Evolutionary conservation across 352 stramenopile genomes (phyloP).

Genomic region (Globisporangium nunn): DNA sequence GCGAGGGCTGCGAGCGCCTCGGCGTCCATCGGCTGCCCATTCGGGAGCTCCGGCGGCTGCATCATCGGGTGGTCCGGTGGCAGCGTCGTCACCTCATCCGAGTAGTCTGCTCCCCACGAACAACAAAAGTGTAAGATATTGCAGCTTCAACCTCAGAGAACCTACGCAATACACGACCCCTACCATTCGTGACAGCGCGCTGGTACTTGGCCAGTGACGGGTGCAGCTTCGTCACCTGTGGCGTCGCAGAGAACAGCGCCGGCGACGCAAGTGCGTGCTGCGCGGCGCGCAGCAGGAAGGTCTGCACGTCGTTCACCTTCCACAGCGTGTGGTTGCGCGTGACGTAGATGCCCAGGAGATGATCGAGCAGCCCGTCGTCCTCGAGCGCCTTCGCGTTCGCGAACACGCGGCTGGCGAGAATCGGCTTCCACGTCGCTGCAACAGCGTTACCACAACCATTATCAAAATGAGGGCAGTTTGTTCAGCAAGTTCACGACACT

Average conservation of each 20-base stretch:
- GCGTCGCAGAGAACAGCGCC: slow-evolving; percentile 34
- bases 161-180: background rate
- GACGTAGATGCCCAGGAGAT: slow-evolving; percentile 80
- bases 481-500: background rate
- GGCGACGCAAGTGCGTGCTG: slow-evolving; percentile 56
- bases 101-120: slow-evolving; percentile 45
- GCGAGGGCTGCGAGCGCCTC: slow-evolving; percentile 47
- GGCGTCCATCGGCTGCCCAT: slow-evolving; percentile 52
- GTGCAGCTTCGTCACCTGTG: slow-evolving; percentile 55
- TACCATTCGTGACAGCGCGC: slow-evolving; percentile 53
- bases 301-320: slow-evolving; percentile 78
- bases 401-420: slow-evolving; percentile 71
- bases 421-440: slow-evolving; percentile 57
- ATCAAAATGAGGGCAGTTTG: background rate
- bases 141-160: no score
- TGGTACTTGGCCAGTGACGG: slow-evolving; percentile 64
- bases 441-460: background rate
- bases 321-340: slow-evolving; percentile 69
- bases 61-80: slow-evolving; percentile 81
- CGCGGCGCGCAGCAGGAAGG: slow-evolving; percentile 56
- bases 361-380: slow-evolving; percentile 50
- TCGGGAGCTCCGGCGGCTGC: slow-evolving; percentile 54
- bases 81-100: slow-evolving; percentile 82
- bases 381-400: slow-evolving; percentile 59
- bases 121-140: background rate